phyloP scores from a whole-genome alignment of 2,329 filamentous ascomycete genomes.

The Tolypocladium pustulatum region DNA sequence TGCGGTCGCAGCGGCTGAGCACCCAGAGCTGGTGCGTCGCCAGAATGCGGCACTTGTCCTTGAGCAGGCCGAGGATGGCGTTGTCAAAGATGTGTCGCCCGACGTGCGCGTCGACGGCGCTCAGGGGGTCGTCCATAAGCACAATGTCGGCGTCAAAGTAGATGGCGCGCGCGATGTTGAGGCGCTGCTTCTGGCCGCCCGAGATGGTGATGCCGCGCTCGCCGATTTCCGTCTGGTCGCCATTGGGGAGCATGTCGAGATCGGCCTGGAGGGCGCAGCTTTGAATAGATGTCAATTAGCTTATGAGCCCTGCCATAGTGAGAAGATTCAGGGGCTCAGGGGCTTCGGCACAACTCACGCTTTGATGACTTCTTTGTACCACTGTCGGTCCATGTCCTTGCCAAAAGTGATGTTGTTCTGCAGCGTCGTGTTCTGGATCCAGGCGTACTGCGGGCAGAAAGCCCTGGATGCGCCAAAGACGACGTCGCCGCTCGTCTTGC shows the following conservation, averaged over 20 bases:
- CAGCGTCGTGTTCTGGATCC: slow-evolving; percentile 90
- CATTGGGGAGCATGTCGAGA: slow-evolving; percentile 83
- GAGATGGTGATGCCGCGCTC: slow-evolving; percentile 93
- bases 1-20: slow-evolving; percentile 78
- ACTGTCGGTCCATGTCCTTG: slow-evolving; percentile 60
- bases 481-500: slow-evolving; percentile 64
- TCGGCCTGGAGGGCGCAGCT: slow-evolving; percentile 75
- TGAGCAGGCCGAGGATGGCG: slow-evolving; percentile 80
- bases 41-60: slow-evolving; percentile 80
- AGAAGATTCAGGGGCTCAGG: neutral
- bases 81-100: slow-evolving; percentile 80
- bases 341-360: slow-evolving; percentile 38
- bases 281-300: slow-evolving; percentile 7
- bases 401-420: slow-evolving; percentile 88
- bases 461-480: slow-evolving; percentile 69
- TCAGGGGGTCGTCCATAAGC: slow-evolving; percentile 59
- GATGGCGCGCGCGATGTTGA: slow-evolving; percentile 82
- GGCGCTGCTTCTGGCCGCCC: slow-evolving; percentile 86
- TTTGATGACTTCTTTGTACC: slow-evolving; percentile 78
- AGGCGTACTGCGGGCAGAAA: slow-evolving; percentile 93
- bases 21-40: slow-evolving; percentile 96
- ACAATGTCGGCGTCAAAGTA: slow-evolving; percentile 60
- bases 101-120: slow-evolving; percentile 60
- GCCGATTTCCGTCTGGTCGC: slow-evolving; percentile 85
- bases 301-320: neutral